A percentile compares a stretch with the other conserved stretches of the same genome.
These are phyloP conservation scores for Nicotiana undulata DNA, from an alignment of 257 asterid genomes.

Conservation along the genomic window DNA sequence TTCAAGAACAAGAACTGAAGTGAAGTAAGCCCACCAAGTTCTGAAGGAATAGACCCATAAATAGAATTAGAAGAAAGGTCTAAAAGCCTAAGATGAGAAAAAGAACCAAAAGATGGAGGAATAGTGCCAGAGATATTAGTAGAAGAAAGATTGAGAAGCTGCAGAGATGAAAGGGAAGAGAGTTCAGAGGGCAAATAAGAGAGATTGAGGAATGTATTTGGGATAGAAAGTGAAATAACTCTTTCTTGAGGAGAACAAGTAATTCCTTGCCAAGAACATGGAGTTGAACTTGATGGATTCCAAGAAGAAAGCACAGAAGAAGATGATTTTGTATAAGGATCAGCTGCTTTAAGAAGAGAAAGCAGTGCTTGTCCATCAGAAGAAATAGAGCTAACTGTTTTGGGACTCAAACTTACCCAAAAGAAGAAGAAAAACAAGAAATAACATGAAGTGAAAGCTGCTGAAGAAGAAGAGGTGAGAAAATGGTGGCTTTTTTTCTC, in stretches of 20 bases:
- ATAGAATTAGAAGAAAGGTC: constrained; percentile 74
- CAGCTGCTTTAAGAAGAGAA: constrained; percentile 58
- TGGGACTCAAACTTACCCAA: neutral
- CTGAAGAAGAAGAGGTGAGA: neutral
- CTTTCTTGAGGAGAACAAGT: constrained; percentile 87
- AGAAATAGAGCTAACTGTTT: constrained; percentile 39
- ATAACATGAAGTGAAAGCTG: neutral
- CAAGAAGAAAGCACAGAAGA: constrained; percentile 70
- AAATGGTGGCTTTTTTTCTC: constrained; percentile 15
- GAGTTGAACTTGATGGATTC: constrained; percentile 60
- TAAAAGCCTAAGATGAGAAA: constrained; percentile 54
- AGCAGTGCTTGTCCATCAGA: constrained; percentile 81
- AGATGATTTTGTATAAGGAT: constrained; percentile 42
- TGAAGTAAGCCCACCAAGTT: constrained; percentile 43
- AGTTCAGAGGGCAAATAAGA: constrained; percentile 58
- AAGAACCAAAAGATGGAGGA: constrained; percentile 53
- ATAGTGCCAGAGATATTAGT: constrained; percentile 78
- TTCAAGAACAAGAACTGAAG: constrained; percentile 76
- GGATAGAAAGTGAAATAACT: constrained; percentile 76
- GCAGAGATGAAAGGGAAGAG: constrained; percentile 71
- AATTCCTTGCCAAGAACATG: constrained; percentile 91
- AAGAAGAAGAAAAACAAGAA: constrained; percentile 23
- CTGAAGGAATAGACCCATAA: constrained; percentile 55
- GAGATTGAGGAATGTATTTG: constrained; percentile 74
- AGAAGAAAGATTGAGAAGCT: constrained; percentile 79